Conservation (phyloP, 805 yeast species). For the Teunomyces panamensis region DNA sequence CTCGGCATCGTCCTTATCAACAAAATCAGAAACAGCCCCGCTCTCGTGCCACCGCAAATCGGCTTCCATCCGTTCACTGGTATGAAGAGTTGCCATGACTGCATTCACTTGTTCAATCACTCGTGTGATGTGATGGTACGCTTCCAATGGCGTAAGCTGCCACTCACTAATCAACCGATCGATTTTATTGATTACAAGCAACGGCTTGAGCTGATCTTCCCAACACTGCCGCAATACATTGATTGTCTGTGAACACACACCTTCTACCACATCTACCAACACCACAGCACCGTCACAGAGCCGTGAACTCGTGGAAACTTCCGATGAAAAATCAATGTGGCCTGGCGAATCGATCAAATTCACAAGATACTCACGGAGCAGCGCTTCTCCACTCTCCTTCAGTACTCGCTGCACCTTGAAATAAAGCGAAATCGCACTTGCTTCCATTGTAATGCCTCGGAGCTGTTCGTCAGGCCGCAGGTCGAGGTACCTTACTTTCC, state of each 20-base stretch:
- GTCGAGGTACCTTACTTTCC: constrained; percentile 88
- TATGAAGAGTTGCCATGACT: constrained; percentile 86
- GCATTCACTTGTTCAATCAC: constrained; percentile 92
- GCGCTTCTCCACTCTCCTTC: constrained; percentile 21
- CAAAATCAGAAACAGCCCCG: constrained; percentile 53
- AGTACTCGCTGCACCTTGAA: constrained; percentile 59
- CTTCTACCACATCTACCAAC: constrained; percentile 94
- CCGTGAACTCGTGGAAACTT: constrained; percentile 93
- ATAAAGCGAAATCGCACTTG: constrained; percentile 91
- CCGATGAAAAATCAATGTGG: constrained; percentile 96
- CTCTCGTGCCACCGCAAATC: constrained; percentile 75
- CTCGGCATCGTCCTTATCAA: constrained; percentile 77
- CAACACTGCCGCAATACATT: constrained; percentile 94
- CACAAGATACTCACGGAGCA: constrained; percentile 73
- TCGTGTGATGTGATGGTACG: constrained; percentile 24
- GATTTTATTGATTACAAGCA: constrained; percentile 85
- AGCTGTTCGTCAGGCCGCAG: constrained; percentile 94
- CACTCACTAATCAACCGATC: constrained; percentile 84
- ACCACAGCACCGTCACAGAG: constrained; percentile 97
- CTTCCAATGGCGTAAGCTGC: constrained; percentile 67
- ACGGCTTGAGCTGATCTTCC: constrained; percentile 86
- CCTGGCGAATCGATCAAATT: constrained; percentile 98
- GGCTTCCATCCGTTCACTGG: constrained; percentile 90
- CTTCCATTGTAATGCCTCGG: constrained; percentile 97
- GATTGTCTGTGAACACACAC: constrained; percentile 96